Evolutionary conservation across 805 yeast genomes (phyloP).

Genomic region (Starmerella roubikii): DNA sequence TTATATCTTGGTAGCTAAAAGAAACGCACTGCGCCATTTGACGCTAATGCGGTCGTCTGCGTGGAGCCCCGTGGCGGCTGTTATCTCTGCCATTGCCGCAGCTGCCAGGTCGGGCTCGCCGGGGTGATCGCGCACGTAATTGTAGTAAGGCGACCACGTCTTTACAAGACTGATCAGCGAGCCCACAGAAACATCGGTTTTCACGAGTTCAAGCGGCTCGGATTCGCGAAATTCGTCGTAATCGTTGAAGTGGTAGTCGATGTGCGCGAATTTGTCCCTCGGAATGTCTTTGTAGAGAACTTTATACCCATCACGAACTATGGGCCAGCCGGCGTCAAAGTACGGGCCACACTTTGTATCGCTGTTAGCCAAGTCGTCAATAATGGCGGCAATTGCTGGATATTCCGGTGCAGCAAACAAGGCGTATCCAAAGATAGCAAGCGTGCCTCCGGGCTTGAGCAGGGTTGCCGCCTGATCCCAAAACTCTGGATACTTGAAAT

Average conservation of each 20-base stretch:
- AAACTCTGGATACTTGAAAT: constrained; percentile 52
- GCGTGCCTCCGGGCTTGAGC: constrained; percentile 48
- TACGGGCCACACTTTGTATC: constrained; percentile 37
- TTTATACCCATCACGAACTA: constrained; percentile 34
- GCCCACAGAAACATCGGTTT: constrained; percentile 26
- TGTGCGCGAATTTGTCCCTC: constrained; percentile 30
- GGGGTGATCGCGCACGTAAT: constrained; percentile 37
- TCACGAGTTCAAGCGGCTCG: constrained; percentile 18
- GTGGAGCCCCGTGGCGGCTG: constrained; percentile 35
- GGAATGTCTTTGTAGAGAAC: constrained; percentile 34
- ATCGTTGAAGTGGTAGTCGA: constrained; percentile 25
- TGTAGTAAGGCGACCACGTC: constrained; percentile 61
- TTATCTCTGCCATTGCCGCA: constrained; percentile 33
- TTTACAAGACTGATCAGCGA: constrained; percentile 40
- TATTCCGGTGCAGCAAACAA: constrained; percentile 48
- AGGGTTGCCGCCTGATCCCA: constrained; percentile 37
- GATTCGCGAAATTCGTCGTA: constrained; percentile 14
- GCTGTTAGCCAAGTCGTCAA: constrained; percentile 38
- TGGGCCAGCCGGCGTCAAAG: constrained; percentile 75
- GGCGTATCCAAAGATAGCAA: constrained; percentile 68
- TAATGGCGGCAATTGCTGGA: constrained; percentile 43
- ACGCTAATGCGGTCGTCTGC: constrained; percentile 32
- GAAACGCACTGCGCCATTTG: constrained; percentile 37
- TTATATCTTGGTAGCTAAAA: constrained; percentile 10
- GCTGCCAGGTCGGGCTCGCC: constrained; percentile 37